A percentile compares a stretch with the other conserved stretches of the same genome.
Conservation (phyloP, 495 filamentous ascomycete genomes). For the Neurospora sp. region DNA sequence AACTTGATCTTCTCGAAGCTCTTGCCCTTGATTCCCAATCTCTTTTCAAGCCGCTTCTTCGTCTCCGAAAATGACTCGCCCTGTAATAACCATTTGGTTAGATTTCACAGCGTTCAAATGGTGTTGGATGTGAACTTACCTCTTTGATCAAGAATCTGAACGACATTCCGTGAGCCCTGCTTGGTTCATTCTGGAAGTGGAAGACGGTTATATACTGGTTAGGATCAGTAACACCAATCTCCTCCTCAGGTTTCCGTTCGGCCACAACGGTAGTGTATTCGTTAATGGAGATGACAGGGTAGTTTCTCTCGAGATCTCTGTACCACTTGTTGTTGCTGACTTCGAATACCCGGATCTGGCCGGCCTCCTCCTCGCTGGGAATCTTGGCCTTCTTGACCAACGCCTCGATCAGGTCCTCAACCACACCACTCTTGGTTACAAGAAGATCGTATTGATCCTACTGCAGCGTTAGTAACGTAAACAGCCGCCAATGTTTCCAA, state of each 20-base stretch:
- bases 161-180: slow-evolving; percentile 65
- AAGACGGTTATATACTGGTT: slow-evolving; percentile 64
- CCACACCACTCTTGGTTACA: slow-evolving; percentile 68
- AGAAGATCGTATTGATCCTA: slow-evolving; percentile 69
- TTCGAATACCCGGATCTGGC: slow-evolving; percentile 66
- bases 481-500: slow-evolving; percentile 69
- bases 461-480: slow-evolving; percentile 17
- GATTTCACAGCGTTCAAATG: neutral
- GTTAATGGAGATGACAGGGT: slow-evolving; percentile 60
- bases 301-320: slow-evolving; percentile 56
- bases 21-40: slow-evolving; percentile 93
- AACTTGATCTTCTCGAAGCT: slow-evolving; percentile 98
- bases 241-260: slow-evolving; percentile 73
- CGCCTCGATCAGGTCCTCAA: slow-evolving; percentile 63
- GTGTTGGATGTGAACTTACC: slow-evolving; percentile 38
- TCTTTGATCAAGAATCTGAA: slow-evolving; percentile 84
- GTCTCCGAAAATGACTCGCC: slow-evolving; percentile 84
- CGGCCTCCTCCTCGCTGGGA: slow-evolving; percentile 55
- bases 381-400: slow-evolving; percentile 73
- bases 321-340: slow-evolving; percentile 67
- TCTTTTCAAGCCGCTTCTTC: slow-evolving; percentile 77
- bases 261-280: slow-evolving; percentile 82
- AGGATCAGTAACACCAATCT: slow-evolving; percentile 44
- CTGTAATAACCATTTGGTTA: slow-evolving; percentile 27
- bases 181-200: slow-evolving; percentile 84